These are phyloP conservation scores for Styphnolobium japonicum DNA, from an alignment of 306 rosid species.

Conservation along the genomic window DNA sequence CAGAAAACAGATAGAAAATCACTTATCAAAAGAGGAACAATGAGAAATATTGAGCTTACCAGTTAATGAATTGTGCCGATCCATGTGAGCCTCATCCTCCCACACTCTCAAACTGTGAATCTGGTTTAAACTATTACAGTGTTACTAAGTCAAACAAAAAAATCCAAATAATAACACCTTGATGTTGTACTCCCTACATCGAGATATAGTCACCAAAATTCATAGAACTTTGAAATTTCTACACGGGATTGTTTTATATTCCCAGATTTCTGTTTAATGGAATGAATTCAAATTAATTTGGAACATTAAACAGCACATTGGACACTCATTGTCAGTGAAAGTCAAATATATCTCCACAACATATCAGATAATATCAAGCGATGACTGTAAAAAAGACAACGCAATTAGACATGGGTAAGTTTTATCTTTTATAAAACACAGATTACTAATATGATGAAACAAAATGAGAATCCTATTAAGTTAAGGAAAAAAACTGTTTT, in stretches of 20 bases:
- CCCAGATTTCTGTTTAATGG: neutral
- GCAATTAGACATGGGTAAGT: too few relatives aligned
- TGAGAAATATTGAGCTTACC: constrained; percentile 41
- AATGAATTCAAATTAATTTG: neutral
- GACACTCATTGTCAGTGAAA: neutral
- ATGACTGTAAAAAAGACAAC: too few relatives aligned
- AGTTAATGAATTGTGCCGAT: constrained; percentile 34
- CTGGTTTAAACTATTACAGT: constrained; percentile 39
- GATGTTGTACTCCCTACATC: neutral
- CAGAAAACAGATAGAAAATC: too few relatives aligned
- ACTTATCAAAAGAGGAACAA: neutral
- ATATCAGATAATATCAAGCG: too few relatives aligned
- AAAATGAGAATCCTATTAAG: too few relatives aligned
- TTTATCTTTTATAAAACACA: too few relatives aligned
- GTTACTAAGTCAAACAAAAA: constrained; percentile 14
- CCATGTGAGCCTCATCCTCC: constrained; percentile 71
- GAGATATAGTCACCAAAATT: neutral
- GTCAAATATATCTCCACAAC: neutral
- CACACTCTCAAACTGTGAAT: constrained; percentile 74
- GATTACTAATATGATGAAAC: too few relatives aligned
- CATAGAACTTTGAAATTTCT: neutral
- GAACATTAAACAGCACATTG: neutral
- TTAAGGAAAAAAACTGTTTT: too few relatives aligned
- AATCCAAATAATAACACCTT: neutral
- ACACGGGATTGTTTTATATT: neutral